Base-by-base conservation (phyloP, 2,329 filamentous ascomycete genomes). In the Microsporum audouinii region DNA sequence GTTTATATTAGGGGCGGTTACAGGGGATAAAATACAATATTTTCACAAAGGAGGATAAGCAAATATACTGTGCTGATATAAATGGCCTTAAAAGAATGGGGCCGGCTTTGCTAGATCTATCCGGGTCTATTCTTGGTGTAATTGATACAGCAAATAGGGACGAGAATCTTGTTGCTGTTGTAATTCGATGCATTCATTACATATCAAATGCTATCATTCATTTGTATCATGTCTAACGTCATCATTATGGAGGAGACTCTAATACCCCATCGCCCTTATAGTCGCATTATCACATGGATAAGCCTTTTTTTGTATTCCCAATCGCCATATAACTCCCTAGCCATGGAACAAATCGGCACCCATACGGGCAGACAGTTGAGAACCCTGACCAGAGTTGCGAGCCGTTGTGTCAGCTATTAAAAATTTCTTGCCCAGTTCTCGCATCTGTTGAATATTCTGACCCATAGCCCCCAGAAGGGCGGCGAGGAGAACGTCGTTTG, bases 401-500 rank as follows among this genome's bases (percentile, higher is more conserved):
- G 69, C 65, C 27, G 66, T 64, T 23, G 61, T 61, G 63, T 87
- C 85, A 10, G 88, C 75, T 10, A 86, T 73, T 36, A 76, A 73
- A 66, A 87, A 89, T 73, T 91, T 95, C 68, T 84, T 85, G 49
- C 90, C 89, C 1, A 92, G 77, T 56, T 89, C 86, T 60, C 87
- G 83, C 29, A 88, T 85, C 38, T 84, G 82, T 61, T 83, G 83
- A 23, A 91, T 80, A 63, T 85, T 88, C 64, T 88, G 82, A 65
- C 91, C 86, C 34, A 96, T 80, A 27, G 83, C 81, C 51, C 88
- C 87, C 6, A 97, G 81, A 1, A 97, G 77, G 3, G 84, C 83
- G 57, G 95, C 82, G 1, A 96, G 81, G 60, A 86, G 81, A 33
- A 96, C 90, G 68, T 97, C 90, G 68, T 95, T 94, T 63, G 86